Base-by-base conservation (phyloP, 306 rosid species). In the Cicer cuneatum region DNA sequence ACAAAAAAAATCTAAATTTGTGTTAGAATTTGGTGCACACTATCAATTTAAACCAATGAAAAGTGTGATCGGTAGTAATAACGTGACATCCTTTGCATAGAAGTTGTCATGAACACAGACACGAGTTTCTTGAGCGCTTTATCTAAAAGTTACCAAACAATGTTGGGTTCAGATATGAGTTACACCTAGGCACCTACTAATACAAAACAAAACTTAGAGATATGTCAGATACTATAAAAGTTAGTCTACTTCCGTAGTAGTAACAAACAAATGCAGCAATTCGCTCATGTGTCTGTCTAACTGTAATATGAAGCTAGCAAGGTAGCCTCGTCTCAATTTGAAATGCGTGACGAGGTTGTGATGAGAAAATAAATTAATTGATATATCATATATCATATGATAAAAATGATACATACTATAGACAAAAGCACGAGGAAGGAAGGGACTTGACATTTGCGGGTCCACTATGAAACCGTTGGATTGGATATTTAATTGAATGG, bases 391-490 rank as follows among this genome's bases (percentile, higher is more conserved):
- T 29, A 29, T 29, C 35, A 3, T 29, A 29, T 3, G 35, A 29
- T 29, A 16, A 52, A 7, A 51, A 9, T 15, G 8, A 10, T 15
- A 7, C 35, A 29, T 16, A 54, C 12, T 54, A 54, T 59, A 69
- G 68, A 83, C 14, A 39, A 11, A 15, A 21, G 57, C 54, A 24
- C 18, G 24, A 13, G 43, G 35, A 21, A 2, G 33, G 24, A 37
- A 15, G 49, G 9, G 19, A 62, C 47, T 49, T 21, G 43, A 16
- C 47, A 56, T 18, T 13, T 48, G 14, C 9, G 87, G 87, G 87
- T 43, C 84, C 86, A 79, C 75, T 2, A 10, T 24, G 13, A 62
- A 54, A 78, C 81, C 61, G 72, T 79, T 78, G 78, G 81, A 75
- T 72, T 49, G 53, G 46, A 68, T 6, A 76, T 77, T 57, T 7